phyloP scores from a whole-genome alignment of 352 stramenopile species.

The Globisporangium takayamanum region DNA sequence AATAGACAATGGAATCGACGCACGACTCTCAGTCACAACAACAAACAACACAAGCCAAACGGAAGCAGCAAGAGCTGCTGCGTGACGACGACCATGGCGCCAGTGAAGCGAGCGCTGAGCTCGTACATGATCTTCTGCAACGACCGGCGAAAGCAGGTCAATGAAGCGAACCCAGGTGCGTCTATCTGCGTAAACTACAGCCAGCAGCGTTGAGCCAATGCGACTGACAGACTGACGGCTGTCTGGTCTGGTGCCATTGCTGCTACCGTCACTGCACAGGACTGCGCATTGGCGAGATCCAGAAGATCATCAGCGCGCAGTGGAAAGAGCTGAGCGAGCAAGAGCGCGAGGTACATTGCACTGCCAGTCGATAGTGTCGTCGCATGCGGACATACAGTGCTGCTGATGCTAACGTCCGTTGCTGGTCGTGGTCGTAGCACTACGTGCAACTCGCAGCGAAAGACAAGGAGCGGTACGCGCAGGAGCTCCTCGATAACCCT shows the following conservation, averaged over 20 bases:
- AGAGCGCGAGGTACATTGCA: slow-evolving; percentile 60
- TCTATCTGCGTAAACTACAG: neutral
- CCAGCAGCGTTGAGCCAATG: no score
- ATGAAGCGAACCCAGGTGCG: slow-evolving; percentile 47
- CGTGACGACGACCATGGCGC: slow-evolving; percentile 30
- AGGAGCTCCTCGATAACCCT: slow-evolving; percentile 66
- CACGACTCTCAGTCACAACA: neutral
- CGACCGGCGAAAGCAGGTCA: slow-evolving; percentile 63
- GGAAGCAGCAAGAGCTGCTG: neutral
- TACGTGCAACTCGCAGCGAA: slow-evolving; percentile 81
- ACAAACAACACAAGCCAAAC: slow-evolving; percentile 4
- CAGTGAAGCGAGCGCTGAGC: slow-evolving; percentile 81
- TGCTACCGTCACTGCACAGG: slow-evolving; percentile 13
- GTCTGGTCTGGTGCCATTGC: neutral
- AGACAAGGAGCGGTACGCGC: slow-evolving; percentile 83
- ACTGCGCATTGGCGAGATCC: slow-evolving; percentile 64
- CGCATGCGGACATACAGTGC: neutral
- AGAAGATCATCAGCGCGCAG: slow-evolving; percentile 86
- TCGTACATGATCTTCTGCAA: slow-evolving; percentile 85
- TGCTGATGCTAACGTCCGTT: neutral
- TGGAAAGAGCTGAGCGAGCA: slow-evolving; percentile 85
- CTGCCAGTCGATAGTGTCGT: no score
- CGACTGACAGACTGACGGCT: neutral
- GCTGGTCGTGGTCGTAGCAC: slow-evolving; percentile 14
- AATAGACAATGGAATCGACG: neutral